Evolutionary conservation across 169 alveolate genomes (phyloP).

Genomic region (Cryptosporidium xiaoi): DNA sequence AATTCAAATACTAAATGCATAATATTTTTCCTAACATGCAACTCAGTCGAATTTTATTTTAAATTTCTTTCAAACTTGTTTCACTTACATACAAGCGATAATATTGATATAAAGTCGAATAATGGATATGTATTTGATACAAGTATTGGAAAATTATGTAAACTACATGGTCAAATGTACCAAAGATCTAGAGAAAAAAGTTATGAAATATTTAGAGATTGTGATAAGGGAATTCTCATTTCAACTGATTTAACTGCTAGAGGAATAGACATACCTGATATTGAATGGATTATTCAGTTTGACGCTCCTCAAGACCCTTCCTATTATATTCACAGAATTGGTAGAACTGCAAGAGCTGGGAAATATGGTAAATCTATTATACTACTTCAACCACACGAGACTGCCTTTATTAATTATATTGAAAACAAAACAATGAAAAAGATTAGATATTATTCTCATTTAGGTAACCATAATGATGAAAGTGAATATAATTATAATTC

Average conservation of each 20-base stretch:
- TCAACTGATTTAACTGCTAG: slow-evolving; percentile 95
- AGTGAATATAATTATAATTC: background rate
- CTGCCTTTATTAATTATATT: slow-evolving; percentile 84
- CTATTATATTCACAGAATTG: slow-evolving; percentile 90
- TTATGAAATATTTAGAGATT: slow-evolving; percentile 78
- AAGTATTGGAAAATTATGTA: slow-evolving; percentile 72
- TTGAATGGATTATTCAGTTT: slow-evolving; percentile 93
- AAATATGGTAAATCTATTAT: slow-evolving; percentile 86
- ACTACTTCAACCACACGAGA: slow-evolving; percentile 84
- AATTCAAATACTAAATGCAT: slow-evolving; percentile 70
- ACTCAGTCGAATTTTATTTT: slow-evolving; percentile 78
- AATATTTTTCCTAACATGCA: slow-evolving; percentile 81
- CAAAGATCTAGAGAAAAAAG: slow-evolving; percentile 82
- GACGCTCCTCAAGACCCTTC: slow-evolving; percentile 95
- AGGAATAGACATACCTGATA: slow-evolving; percentile 94
- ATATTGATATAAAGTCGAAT: background rate
- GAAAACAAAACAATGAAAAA: slow-evolving; percentile 80
- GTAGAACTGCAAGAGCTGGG: slow-evolving; percentile 93
- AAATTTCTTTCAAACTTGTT: slow-evolving; percentile 36
- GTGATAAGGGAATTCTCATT: slow-evolving; percentile 82
- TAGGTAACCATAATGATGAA: slow-evolving; percentile 44
- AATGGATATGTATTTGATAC: slow-evolving; percentile 14
- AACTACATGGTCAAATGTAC: slow-evolving; percentile 89
- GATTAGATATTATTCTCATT: slow-evolving; percentile 68
- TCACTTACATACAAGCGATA: background rate